Conservation (phyloP, 2,329 filamentous ascomycete species). For the Proliferodiscus dingleyae region DNA sequence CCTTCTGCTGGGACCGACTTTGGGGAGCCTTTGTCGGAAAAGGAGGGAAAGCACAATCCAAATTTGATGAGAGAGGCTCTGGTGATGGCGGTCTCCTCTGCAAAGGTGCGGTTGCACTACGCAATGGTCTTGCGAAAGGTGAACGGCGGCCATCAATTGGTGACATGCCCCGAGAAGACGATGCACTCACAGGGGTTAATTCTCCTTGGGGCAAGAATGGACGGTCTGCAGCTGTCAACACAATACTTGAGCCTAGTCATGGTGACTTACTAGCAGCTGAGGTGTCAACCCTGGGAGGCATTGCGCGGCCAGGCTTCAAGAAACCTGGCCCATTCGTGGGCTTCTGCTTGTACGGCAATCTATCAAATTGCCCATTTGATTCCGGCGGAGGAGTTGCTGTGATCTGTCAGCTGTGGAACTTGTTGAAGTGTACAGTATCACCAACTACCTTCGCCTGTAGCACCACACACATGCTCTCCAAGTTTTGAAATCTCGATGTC, state of each 20-base stretch:
- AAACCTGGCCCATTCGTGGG: slow-evolving; percentile 22
- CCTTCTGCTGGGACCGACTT: slow-evolving; percentile 8
- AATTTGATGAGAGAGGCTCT: slow-evolving; percentile 37
- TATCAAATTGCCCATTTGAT: slow-evolving; percentile 20
- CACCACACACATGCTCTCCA: slow-evolving; percentile 75
- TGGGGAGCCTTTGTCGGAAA: slow-evolving; percentile 39
- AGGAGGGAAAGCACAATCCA: slow-evolving; percentile 49
- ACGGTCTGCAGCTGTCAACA: slow-evolving; percentile 45
- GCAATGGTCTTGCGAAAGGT: slow-evolving; percentile 31
- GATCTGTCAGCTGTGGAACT: slow-evolving; percentile 9
- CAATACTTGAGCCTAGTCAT: slow-evolving; percentile 7
- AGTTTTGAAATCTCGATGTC: slow-evolving; percentile 81
- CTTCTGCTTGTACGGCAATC: slow-evolving; percentile 19
- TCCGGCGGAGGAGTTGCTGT: slow-evolving; percentile 30
- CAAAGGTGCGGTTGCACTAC: slow-evolving; percentile 37
- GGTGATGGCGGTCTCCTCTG: slow-evolving; percentile 38
- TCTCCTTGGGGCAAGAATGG: slow-evolving; percentile 51
- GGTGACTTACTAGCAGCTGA: slow-evolving; percentile 45
- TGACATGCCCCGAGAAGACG: slow-evolving; percentile 57
- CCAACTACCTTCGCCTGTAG: slow-evolving; percentile 45
- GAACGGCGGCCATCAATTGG: slow-evolving; percentile 47
- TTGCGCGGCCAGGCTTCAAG: slow-evolving; percentile 36
- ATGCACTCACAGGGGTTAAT: slow-evolving; percentile 59
- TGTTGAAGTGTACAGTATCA: slow-evolving; percentile 7
- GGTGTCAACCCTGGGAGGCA: slow-evolving; percentile 47